phyloP scores from a whole-genome alignment of 2,329 filamentous ascomycete genomes.

The Trichocomaceae sp. region DNA sequence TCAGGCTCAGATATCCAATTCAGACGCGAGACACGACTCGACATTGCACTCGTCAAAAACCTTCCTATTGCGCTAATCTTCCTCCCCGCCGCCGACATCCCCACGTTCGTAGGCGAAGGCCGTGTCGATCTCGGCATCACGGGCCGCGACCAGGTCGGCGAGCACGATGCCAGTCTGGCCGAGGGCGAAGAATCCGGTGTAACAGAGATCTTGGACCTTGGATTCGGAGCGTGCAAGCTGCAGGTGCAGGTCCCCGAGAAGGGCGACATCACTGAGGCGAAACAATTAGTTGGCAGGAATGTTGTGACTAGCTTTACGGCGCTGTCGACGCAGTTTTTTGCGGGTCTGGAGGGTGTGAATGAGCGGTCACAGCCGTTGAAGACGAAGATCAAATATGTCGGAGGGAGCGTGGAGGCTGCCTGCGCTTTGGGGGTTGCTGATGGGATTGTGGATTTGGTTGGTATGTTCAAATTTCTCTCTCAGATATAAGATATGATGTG shows the following conservation, averaged over 20 bases:
- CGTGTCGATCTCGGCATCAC: slow-evolving; percentile 92
- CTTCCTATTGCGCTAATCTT: slow-evolving; percentile 92
- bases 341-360: slow-evolving; percentile 56
- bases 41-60: slow-evolving; percentile 97
- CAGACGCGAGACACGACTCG: slow-evolving; percentile 85
- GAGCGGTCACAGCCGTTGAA: slow-evolving; percentile 16
- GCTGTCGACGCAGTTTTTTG: slow-evolving; percentile 77
- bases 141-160: slow-evolving; percentile 82
- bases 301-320: slow-evolving; percentile 93
- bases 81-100: slow-evolving; percentile 93
- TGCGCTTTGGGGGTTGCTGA: slow-evolving; percentile 94
- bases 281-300: slow-evolving; percentile 82
- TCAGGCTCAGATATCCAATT: slow-evolving; percentile 95
- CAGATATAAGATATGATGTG: neutral
- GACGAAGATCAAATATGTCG: slow-evolving; percentile 83
- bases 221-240: slow-evolving; percentile 83
- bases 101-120: slow-evolving; percentile 93
- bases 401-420: slow-evolving; percentile 93
- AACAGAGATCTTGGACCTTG: slow-evolving; percentile 81
- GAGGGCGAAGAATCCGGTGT: slow-evolving; percentile 50
- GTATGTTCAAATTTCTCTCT: slow-evolving; percentile 38
- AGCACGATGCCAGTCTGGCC: slow-evolving; percentile 62
- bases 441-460: slow-evolving; percentile 94
- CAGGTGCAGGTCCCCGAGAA: slow-evolving; percentile 96
- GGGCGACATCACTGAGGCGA: slow-evolving; percentile 61